A percentile compares a stretch with the other conserved stretches of the same genome.
phyloP scores from a whole-genome alignment of 192 early-diverging fungal species.

The Jimgerdemannia lactiflua region DNA sequence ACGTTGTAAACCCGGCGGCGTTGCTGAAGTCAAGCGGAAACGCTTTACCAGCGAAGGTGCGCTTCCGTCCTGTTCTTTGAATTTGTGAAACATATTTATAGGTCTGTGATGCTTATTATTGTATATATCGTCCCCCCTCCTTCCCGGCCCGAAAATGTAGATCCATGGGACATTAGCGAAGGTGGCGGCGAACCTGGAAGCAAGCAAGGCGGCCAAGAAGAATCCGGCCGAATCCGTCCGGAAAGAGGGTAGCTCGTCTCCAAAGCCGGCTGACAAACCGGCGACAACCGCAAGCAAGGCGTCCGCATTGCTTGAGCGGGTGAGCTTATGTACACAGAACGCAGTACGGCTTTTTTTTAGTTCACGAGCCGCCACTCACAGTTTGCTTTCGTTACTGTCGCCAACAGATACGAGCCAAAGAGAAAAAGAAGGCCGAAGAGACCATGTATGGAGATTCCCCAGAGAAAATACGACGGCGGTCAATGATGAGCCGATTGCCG shows the following conservation, averaged over 20 bases:
- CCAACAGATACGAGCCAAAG: constrained; percentile 10
- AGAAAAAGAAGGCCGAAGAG: constrained; percentile 10
- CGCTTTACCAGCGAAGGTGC: not conserved
- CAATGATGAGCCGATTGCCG: constrained; percentile 10
- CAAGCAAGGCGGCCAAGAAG: not conserved
- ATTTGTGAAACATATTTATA: not conserved
- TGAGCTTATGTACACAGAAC: not conserved
- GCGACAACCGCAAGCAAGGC: no score
- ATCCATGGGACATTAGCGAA: not conserved
- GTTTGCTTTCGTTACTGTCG: not conserved
- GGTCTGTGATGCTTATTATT: not conserved
- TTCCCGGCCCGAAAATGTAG: not conserved
- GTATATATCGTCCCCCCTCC: not conserved
- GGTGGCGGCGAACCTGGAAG: not conserved
- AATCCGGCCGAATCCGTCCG: no score
- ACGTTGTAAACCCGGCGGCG: constrained; percentile 10
- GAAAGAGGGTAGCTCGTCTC: no score
- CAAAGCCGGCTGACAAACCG: no score
- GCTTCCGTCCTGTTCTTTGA: not conserved
- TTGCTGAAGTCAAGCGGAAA: not conserved
- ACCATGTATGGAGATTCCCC: constrained; percentile 9
- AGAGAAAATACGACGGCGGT: constrained; percentile 3
- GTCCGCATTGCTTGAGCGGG: not conserved
- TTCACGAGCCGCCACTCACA: not conserved
- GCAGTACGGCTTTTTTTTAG: not conserved